Base-by-base conservation (phyloP, 345 rosid genomes). In the Eucalyptus sp. region DNA sequence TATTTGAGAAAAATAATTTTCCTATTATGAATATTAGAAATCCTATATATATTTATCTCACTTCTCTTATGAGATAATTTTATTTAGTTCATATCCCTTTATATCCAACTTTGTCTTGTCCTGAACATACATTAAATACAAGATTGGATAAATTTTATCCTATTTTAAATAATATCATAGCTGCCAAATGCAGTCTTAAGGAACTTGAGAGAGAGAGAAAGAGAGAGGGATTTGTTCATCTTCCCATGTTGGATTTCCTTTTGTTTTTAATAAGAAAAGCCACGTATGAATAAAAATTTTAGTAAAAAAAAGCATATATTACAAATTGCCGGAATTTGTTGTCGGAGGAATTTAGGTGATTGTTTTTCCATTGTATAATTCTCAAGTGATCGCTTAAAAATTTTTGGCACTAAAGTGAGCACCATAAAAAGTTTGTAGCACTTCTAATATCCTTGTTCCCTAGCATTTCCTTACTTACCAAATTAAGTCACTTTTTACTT, bases 71-170 rank as follows among this genome's bases (percentile, higher is more conserved):
- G 10, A 52, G 58, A 52, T 8, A 18, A 52, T 52, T 52, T 52
- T 52, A 52, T 52, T 52, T 52, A 20, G 58, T 52, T 20, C 25
- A 52, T 52, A 52, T 20, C 58, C 4, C 2, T 2, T 52, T 52
- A 3, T 52, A 52, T 52, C 58, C 25, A 52, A 52, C 58, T 52
- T 52, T 52, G 1, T 52, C 5, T 52, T 52, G 10, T 52, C 25
- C 0, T 52, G 2, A 52, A 1, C 0, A 52, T 1, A 0, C 25
- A 20, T 52, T 20, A 52, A 52, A 20, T 5, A 52, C 10, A 52
- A 2, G 58, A 52, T 52, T 52, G 4, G 58, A 52, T 8, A 52
- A 52, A 52, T 52, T 20, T 52, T 20, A 52, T 20, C 0, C 0
- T 52, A 20, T 8, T 52, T 20, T 52, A 0, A 52, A 52, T 18